These are phyloP conservation scores for Trichoderma atroviride DNA, from an alignment of 2,329 filamentous ascomycete genomes.

Conservation along the genomic window DNA sequence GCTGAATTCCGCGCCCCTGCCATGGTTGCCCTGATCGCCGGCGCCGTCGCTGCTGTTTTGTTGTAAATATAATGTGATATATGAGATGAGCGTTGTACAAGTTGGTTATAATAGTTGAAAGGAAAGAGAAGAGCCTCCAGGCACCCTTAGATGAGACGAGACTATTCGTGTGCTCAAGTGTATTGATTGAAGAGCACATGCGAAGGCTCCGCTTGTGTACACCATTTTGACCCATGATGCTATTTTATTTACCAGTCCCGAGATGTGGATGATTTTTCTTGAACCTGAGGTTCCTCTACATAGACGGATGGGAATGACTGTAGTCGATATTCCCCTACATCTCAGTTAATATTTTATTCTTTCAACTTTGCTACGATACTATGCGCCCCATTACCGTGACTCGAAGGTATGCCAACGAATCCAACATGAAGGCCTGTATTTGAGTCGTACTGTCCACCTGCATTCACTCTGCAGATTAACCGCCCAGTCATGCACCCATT, in stretches of 20 bases:
- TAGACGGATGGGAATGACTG: neutral
- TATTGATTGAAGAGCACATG: neutral
- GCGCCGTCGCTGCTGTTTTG: constrained; percentile 30
- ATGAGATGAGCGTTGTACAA: constrained; percentile 19
- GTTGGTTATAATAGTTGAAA: constrained; percentile 13
- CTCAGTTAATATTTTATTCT: constrained; percentile 19
- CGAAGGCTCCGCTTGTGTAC: constrained; percentile 1
- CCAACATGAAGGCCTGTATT: neutral
- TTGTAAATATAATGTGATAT: constrained; percentile 29
- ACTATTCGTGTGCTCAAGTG: neutral
- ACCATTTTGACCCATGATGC: constrained; percentile 9
- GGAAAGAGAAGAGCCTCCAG: neutral
- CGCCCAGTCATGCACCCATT: neutral
- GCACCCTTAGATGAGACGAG: constrained; percentile 13
- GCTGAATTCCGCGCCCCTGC: constrained; percentile 27
- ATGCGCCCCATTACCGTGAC: neutral
- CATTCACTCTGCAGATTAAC: neutral
- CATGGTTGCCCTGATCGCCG: constrained; percentile 30
- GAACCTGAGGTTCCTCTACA: constrained; percentile 12
- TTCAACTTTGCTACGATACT: neutral
- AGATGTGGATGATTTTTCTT: constrained; percentile 16
- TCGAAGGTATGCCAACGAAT: neutral
- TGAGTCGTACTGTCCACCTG: neutral
- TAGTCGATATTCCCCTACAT: neutral
- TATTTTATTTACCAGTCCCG: constrained; percentile 17